Evolutionary conservation across 2,329 filamentous ascomycete genomes (phyloP), one percentile per base, ranked within the genome.

Genomic region (Cordyceps pruinosa): DNA sequence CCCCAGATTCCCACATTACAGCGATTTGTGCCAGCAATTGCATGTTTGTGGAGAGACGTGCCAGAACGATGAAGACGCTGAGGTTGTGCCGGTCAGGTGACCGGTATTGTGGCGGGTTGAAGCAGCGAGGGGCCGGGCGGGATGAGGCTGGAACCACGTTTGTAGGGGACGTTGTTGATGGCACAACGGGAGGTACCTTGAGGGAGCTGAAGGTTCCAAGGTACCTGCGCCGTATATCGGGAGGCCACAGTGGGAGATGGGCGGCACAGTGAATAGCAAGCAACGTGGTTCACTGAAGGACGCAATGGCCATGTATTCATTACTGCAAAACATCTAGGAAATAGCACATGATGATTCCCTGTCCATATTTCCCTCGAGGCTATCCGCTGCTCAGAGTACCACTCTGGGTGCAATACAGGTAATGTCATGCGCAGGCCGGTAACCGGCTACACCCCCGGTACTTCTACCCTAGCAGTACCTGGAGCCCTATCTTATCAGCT

Each of bases 31-130:
- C 30, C 7, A 46, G 46, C 19, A 15, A 13, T 19, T n/a, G 8
- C 25, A 23, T 15, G 25, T 15, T 10, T 26, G n/a, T 48, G 32
- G 13, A 25, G 12, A 9, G 13, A 25, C 19, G 9, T 17, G 4
- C 19, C n/a, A 48, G 41, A 42, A 49, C 12, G 28, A 30, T 19
- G 9, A 55, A 10, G 44, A 26, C 42, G 17, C 8, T 17, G 23
- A 41, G 28, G 10, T 34, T 32, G 37, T 28, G 47, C 56, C 56
- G 56, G 56, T 57, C 56, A 57, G 47, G 56, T 57, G 56, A 57
- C 56, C 56, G 55, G 55, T 57, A 15, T 35, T n/a, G 48, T 41
- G 55, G 17, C 7, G 23, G 35, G 15, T 42, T 19, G 46, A 17
- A 21, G 39, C 13, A 26, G 42, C 34, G 44, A 47, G 9, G 51